Percentiles rank a stretch among this genome's conserved stretches.
These are phyloP conservation scores for Ormosia emarginata DNA, from an alignment of 306 rosid genomes.

Conservation along the genomic window DNA sequence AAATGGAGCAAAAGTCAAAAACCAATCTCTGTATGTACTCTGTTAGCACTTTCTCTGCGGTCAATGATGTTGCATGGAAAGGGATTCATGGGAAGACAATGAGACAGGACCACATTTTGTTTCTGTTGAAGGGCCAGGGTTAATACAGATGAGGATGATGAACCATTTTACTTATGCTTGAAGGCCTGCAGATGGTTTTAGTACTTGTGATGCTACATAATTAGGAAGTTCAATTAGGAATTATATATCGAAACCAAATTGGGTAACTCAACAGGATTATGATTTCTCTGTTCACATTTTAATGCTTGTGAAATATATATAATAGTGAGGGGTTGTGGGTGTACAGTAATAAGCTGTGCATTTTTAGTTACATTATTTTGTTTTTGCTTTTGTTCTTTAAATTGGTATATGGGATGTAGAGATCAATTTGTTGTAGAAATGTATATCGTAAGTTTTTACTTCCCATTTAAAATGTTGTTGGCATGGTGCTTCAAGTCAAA, in stretches of 20 bases:
- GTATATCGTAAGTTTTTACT: background rate
- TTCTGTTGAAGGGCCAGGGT: slow-evolving; percentile 19
- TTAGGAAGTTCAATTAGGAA: slow-evolving; percentile 38
- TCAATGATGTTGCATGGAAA: slow-evolving; percentile 14
- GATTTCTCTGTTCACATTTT: slow-evolving; percentile 50
- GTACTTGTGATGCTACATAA: slow-evolving; percentile 23
- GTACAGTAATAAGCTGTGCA: slow-evolving; percentile 47
- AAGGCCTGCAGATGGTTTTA: slow-evolving; percentile 15
- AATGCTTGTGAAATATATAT: slow-evolving; percentile 44
- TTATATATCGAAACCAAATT: slow-evolving; percentile 21
- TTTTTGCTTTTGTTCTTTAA: slow-evolving; percentile 7
- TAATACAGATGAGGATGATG: slow-evolving; percentile 21
- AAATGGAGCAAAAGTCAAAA: slow-evolving; percentile 21
- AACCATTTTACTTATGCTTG: slow-evolving; percentile 21
- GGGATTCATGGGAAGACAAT: slow-evolving; percentile 21
- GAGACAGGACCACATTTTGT: slow-evolving; percentile 21
- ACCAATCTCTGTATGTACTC: background rate
- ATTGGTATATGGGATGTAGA: slow-evolving; percentile 24
- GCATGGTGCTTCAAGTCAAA: background rate
- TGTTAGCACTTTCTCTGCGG: background rate
- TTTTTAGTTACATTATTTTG: slow-evolving; percentile 30
- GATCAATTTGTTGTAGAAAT: too few relatives aligned
- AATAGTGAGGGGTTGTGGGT: slow-evolving; percentile 47
- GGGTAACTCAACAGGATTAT: slow-evolving; percentile 31
- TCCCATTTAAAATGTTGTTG: background rate